Evolutionary conservation across 176 grass and related monocot species (phyloP).

Genomic region (Cenchrus purpureus): DNA sequence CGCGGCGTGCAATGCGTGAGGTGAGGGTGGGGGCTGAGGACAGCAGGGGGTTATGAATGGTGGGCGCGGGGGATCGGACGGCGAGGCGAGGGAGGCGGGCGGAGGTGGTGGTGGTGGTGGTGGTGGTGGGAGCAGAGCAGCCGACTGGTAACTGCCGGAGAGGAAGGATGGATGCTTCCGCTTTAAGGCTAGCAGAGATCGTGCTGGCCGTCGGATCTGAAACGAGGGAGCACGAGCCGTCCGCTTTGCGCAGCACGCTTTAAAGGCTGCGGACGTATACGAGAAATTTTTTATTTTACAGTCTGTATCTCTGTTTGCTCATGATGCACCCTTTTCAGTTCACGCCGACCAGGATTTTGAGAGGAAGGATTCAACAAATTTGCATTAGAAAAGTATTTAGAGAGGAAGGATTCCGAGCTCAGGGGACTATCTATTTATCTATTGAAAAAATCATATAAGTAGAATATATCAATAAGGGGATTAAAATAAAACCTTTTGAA

Average conservation of each 20-base stretch:
- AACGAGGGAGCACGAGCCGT: background rate
- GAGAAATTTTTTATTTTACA: background rate
- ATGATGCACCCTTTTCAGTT: background rate
- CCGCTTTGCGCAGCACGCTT: background rate
- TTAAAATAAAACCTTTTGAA: too few relatives aligned
- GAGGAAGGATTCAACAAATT: too few relatives aligned
- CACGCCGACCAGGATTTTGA: background rate
- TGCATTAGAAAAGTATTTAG: too few relatives aligned
- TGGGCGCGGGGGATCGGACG: background rate
- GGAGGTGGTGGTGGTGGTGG: background rate
- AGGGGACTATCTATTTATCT: too few relatives aligned
- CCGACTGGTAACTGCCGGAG: constrained; percentile 31
- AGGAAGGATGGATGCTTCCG: background rate
- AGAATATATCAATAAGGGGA: too few relatives aligned
- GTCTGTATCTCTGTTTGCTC: background rate
- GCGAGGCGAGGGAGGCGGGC: constrained; percentile 19
- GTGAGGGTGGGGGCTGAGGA: background rate
- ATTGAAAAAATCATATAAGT: too few relatives aligned
- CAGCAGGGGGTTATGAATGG: background rate
- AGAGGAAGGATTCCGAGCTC: too few relatives aligned
- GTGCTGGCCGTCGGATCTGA: constrained; percentile 3
- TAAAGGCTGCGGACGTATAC: background rate
- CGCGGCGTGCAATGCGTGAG: constrained; percentile 7
- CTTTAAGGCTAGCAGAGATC: background rate
- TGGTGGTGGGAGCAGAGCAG: background rate